A percentile compares a stretch with the other conserved stretches of the same genome.
Conservation (phyloP, 257 asterid genomes). For the Thymus quinquecostatus region DNA sequence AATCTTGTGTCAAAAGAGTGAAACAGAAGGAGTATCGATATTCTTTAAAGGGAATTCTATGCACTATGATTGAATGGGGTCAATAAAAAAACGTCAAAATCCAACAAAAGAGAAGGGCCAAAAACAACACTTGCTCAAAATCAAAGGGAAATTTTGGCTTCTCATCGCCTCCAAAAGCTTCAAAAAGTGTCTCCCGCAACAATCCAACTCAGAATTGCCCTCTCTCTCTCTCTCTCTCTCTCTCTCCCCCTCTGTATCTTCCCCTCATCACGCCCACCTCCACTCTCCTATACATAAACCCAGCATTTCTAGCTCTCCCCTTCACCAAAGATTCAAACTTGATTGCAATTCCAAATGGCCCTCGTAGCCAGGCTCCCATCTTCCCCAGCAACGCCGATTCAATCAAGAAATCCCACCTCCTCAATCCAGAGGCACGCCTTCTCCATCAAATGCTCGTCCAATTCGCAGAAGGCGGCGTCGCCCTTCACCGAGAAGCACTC, state of each 20-base stretch:
- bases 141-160: slow-evolving; percentile 15
- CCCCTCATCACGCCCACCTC: slow-evolving; percentile 29
- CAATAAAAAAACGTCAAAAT: not conserved
- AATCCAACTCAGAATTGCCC: slow-evolving; percentile 25
- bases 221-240: slow-evolving; percentile 24
- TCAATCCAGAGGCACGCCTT: slow-evolving; percentile 29
- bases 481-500: slow-evolving; percentile 96
- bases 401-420: slow-evolving; percentile 37
- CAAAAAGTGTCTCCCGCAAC: slow-evolving; percentile 2
- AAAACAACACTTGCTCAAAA: not conserved
- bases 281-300: not conserved
- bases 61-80: not conserved
- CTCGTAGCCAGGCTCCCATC: slow-evolving; percentile 57
- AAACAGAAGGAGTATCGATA: too few species aligned
- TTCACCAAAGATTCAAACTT: slow-evolving; percentile 5
- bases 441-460: slow-evolving; percentile 47
- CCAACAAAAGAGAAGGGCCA: not conserved
- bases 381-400: slow-evolving; percentile 45
- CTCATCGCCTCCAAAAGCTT: slow-evolving; percentile 32
- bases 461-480: slow-evolving; percentile 46
- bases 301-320: not conserved
- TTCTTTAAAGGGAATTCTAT: not conserved
- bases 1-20: too few species aligned
- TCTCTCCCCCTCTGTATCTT: slow-evolving; percentile 9
- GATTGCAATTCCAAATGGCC: slow-evolving; percentile 51